Evolutionary conservation across 495 filamentous ascomycete species (phyloP), one percentile per base, ranked within the genome.

Genomic region (Lophiotrema nucula): DNA sequence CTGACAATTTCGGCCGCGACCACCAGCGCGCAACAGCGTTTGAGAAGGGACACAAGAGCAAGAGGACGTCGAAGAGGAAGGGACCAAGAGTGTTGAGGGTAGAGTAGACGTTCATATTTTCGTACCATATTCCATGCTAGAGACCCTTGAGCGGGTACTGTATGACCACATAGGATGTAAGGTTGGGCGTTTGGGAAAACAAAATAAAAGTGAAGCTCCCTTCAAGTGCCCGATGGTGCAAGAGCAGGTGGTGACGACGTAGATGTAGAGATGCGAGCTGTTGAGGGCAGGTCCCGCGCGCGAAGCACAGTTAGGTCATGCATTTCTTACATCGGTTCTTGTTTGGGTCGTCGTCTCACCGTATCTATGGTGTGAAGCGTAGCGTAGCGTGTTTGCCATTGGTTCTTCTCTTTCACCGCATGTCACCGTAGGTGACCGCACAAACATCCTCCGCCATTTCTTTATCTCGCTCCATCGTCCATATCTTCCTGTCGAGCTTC

Each of bases 1-100:
- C 97, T 31, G 95, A 99, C 74, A 97, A 97, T 68, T 76, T 99
- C 47, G 93, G 90, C 24, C 82, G 95, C 67, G 90, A 95, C 66
- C 93, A 97, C 73, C 82, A 79, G 25, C 83, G 82, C 47, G 95
- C 90, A 2, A 81, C 84, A 33, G 88, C 90, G 28, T 99, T 97
- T 72, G 92, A 96, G 65, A 86, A 85, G 58, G 95, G 95, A 3
- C 83, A 88, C 66, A 97, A 96, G 85, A 95, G 93, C 81, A 92
- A 90, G 83, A 91, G 89, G 75, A 73, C 83, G 37, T 22, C 80
- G 12, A 93, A 89, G 77, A 85, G 84, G 73, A 85, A 83, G 70
- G 93, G 89, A 25, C 81, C 89, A 43, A 81, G 87, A 67, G 83
- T 88, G 62, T 78, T 99, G 65, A 80, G 95, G 69, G 85, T 89